Conservation (phyloP, 2,329 filamentous ascomycete species). For the Colletotrichum cuscutae region DNA sequence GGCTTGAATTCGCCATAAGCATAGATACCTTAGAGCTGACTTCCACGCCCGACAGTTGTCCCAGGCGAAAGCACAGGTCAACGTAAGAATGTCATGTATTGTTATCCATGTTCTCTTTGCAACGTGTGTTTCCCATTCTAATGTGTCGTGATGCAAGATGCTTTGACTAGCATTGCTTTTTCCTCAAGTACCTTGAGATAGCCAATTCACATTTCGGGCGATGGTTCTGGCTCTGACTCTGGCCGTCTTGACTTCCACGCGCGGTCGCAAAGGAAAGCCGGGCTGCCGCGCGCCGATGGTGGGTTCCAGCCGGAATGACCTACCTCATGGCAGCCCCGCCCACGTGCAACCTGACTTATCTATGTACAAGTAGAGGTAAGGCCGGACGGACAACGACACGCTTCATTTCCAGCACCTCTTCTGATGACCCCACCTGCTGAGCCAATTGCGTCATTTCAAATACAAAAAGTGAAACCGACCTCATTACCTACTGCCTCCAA, state of each 20-base stretch:
- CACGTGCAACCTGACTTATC: neutral
- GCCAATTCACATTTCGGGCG: neutral
- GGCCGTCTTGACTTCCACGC: too few species aligned
- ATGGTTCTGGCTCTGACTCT: too few species aligned
- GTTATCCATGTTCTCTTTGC: neutral
- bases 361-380: too few species aligned
- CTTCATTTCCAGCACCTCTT: neutral
- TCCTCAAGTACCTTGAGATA: too few species aligned
- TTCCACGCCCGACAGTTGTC: neutral
- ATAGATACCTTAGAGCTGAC: neutral
- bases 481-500: neutral
- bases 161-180: too few species aligned
- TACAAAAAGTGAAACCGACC: neutral
- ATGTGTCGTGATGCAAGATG: too few species aligned
- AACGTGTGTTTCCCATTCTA: neutral
- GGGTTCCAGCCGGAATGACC: neutral
- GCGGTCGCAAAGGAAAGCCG: neutral
- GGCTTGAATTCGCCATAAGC: neutral
- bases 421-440: constrained; percentile 17
- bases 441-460: constrained; percentile 30
- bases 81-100: neutral
- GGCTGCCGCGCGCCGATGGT: neutral
- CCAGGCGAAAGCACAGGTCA: neutral
- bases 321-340: neutral
- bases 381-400: neutral